Percentiles rank a stretch among this genome's conserved stretches.
Conservation (phyloP, 78 protist species). For the Isochrysis galbana region DNA sequence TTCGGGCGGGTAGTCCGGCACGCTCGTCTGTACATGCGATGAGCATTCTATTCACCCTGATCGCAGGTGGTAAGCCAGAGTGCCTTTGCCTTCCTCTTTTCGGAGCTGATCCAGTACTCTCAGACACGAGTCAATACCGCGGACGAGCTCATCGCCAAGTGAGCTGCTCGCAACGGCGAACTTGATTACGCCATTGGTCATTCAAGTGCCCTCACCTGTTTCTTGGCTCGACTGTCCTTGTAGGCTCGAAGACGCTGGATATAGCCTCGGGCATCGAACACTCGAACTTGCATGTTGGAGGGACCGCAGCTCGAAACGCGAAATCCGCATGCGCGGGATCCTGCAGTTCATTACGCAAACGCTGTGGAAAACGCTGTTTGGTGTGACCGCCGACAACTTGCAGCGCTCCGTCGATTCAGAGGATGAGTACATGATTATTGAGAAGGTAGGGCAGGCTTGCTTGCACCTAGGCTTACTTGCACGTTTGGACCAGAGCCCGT, state of each 20-base stretch:
- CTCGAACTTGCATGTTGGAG: conserved; percentile 70
- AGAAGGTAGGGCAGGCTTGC: conserved; percentile 29
- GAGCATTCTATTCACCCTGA: too few species aligned
- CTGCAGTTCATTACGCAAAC: conserved; percentile 69
- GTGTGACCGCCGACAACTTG: conserved; percentile 79
- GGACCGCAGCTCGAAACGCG: conserved; percentile 68
- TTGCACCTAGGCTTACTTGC: too few species aligned
- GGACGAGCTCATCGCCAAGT: conserved; percentile 76
- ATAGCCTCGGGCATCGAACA: conserved; percentile 75
- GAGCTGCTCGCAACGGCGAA: background rate
- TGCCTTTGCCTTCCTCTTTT: conserved; percentile 83
- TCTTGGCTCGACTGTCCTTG: too few species aligned
- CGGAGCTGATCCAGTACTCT: conserved; percentile 83
- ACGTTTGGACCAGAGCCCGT: too few species aligned
- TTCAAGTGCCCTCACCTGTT: too few species aligned
- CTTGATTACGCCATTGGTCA: too few species aligned
- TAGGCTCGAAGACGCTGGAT: conserved; percentile 79
- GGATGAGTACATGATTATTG: conserved; percentile 47
- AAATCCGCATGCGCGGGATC: conserved; percentile 69
- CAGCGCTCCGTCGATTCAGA: conserved; percentile 58
- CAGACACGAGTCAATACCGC: conserved; percentile 71
- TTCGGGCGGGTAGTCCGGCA: too few species aligned
- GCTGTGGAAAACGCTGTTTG: conserved; percentile 82
- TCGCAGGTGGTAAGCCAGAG: conserved; percentile 66
- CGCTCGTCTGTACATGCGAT: too few species aligned